A percentile compares a stretch with the other conserved stretches of the same genome.
These are phyloP conservation scores for Parascedosporium putredinis DNA, from an alignment of 2,329 filamentous ascomycete genomes.

Conservation along the genomic window DNA sequence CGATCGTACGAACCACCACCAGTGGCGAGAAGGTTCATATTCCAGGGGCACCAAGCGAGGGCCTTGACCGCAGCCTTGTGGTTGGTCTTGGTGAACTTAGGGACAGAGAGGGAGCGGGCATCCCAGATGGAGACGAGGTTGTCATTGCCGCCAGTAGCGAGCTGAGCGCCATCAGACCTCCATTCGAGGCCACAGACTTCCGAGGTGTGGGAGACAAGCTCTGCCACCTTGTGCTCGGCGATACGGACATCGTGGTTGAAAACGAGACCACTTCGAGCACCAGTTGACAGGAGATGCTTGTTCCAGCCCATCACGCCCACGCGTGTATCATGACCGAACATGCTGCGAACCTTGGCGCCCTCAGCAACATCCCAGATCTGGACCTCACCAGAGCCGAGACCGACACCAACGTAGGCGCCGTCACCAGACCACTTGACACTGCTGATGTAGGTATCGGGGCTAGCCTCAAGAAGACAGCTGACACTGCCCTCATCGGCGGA, in stretches of 20 bases:
- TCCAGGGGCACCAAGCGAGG: conserved; percentile 97
- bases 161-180: conserved; percentile 91
- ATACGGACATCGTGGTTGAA: conserved; percentile 98
- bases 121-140: conserved; percentile 99
- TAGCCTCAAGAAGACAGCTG: conserved; percentile 77
- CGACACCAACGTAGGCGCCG: conserved; percentile 90
- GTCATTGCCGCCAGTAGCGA: conserved; percentile 96
- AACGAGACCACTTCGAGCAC: conserved; percentile 86
- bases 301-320: conserved; percentile 99
- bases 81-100: conserved; percentile 99
- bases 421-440: conserved; percentile 99
- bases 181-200: conserved; percentile 98
- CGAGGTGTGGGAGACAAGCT: conserved; percentile 92
- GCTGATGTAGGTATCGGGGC: conserved; percentile 87
- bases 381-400: conserved; percentile 88
- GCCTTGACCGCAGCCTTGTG: conserved; percentile 98
- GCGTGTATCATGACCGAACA: conserved; percentile 94
- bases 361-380: conserved; percentile 99
- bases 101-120: conserved; percentile 80
- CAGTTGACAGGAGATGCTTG: conserved; percentile 94
- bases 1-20: conserved; percentile 94
- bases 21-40: conserved; percentile 91
- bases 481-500: conserved; percentile 90
- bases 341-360: conserved; percentile 89
- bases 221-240: conserved; percentile 94